A percentile compares a stretch with the other conserved stretches of the same genome.
Evolutionary conservation across 2,329 filamentous ascomycete species (phyloP).

Genomic region (Claviceps sorghi): DNA sequence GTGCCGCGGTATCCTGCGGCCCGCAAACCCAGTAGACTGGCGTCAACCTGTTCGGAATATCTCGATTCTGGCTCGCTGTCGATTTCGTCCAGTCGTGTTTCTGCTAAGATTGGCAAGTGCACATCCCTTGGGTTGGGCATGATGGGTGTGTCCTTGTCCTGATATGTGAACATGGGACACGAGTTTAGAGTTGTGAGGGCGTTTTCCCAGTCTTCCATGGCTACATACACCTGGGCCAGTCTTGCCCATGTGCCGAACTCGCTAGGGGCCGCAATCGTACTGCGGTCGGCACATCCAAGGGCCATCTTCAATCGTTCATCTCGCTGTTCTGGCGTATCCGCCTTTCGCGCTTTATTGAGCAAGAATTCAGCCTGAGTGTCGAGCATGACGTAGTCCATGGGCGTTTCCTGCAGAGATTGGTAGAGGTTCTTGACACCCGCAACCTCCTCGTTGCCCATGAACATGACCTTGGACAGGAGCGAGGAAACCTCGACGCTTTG

Average conservation of each 20-base stretch:
- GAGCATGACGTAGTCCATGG: constrained; percentile 95
- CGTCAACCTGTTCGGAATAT: constrained; percentile 74
- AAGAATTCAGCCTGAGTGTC: constrained; percentile 90
- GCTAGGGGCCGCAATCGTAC: constrained; percentile 86
- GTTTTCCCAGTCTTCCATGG: constrained; percentile 91
- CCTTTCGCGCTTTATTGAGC: constrained; percentile 59
- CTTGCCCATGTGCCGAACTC: constrained; percentile 96
- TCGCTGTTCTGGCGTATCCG: constrained; percentile 38
- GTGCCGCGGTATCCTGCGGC: constrained; percentile 88
- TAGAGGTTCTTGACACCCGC: constrained; percentile 79
- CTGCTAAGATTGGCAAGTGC: constrained; percentile 69
- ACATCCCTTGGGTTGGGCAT: constrained; percentile 90
- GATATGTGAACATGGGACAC: constrained; percentile 99
- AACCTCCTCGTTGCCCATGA: constrained; percentile 96
- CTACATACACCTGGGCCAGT: constrained; percentile 83
- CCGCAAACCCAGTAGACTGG: constrained; percentile 69
- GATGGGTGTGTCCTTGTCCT: constrained; percentile 89
- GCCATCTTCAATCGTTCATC: constrained; percentile 68
- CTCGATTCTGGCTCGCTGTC: constrained; percentile 77
- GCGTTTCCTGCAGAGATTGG: constrained; percentile 74
- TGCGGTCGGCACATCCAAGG: constrained; percentile 82
- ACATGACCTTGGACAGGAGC: constrained; percentile 74
- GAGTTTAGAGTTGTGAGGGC: constrained; percentile 92
- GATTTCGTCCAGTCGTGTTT: constrained; percentile 88
- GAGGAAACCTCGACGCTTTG: constrained; percentile 92